These are phyloP conservation scores for Mesembryanthemum crystallinum DNA, from an alignment of 148 eudicot genomes.

Conservation along the genomic window DNA sequence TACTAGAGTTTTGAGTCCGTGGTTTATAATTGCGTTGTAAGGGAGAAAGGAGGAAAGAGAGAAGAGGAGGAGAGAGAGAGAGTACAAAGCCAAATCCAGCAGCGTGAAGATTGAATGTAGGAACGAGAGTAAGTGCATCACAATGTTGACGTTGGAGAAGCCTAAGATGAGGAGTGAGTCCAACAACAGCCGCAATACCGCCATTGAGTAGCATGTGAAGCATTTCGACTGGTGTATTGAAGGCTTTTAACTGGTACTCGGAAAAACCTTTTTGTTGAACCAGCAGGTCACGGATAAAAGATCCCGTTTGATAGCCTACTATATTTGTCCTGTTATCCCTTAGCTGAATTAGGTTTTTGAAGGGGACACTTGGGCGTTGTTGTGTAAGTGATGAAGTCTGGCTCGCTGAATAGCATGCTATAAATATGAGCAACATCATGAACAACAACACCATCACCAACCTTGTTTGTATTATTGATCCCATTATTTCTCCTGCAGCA, in stretches of 20 bases:
- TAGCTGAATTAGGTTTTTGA: constrained; percentile 19
- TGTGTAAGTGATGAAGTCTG: constrained; percentile 23
- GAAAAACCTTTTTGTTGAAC: constrained; percentile 11
- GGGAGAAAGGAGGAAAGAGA: neutral
- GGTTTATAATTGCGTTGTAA: neutral
- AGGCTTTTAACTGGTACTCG: constrained; percentile 19
- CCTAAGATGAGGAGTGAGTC: constrained; percentile 17
- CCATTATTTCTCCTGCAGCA: constrained; percentile 22
- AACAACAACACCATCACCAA: constrained; percentile 27
- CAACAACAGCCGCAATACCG: constrained; percentile 29
- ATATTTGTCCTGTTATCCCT: constrained; percentile 3
- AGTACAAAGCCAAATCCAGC: constrained; percentile 29
- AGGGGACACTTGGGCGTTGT: neutral
- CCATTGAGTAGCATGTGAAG: constrained; percentile 11
- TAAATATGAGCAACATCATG: constrained; percentile 24
- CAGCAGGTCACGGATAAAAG: constrained; percentile 17
- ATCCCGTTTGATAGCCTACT: constrained; percentile 22
- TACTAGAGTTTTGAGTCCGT: too few species aligned
- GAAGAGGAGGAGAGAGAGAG: neutral
- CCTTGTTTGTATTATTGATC: constrained; percentile 30
- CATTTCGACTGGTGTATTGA: neutral
- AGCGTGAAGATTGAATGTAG: constrained; percentile 11
- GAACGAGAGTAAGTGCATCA: constrained; percentile 11
- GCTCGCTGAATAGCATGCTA: constrained; percentile 29
- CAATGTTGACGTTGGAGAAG: constrained; percentile 13